phyloP scores from a whole-genome alignment of 441 rosid genomes.

The Adansonia madagascariensis region DNA sequence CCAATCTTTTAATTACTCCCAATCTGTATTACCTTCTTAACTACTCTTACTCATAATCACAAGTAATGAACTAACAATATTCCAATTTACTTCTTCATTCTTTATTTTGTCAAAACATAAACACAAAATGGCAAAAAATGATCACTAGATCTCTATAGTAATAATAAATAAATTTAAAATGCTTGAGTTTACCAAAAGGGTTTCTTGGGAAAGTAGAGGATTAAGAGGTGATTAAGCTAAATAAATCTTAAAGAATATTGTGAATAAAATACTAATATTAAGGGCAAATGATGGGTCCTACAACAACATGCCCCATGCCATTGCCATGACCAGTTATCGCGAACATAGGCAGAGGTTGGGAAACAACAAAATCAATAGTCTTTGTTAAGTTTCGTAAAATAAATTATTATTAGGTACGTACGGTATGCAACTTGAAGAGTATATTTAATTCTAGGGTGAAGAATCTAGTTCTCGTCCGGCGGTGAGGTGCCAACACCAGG shows the following conservation, averaged over 20 bases:
- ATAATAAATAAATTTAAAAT: not conserved
- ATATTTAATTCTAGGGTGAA: not conserved
- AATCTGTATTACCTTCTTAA: not conserved
- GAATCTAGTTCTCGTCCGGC: not conserved
- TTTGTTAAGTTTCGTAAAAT: not conserved
- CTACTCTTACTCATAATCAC: not conserved
- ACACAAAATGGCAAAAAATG: not conserved
- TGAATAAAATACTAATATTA: not conserved
- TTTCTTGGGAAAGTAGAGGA: not conserved
- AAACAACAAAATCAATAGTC: not conserved
- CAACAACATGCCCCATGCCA: not conserved
- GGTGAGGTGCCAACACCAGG: not conserved
- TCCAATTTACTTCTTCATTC: not conserved
- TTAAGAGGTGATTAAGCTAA: not conserved
- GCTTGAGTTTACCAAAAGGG: not conserved
- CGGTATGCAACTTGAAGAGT: not conserved
- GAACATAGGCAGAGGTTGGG: conserved; percentile 22
- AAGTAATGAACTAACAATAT: not conserved
- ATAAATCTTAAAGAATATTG: not conserved
- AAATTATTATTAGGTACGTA: not conserved
- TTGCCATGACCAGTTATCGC: too few species aligned
- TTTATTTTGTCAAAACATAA: not conserved
- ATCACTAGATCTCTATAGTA: not conserved
- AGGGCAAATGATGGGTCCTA: not conserved
- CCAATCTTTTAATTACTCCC: not conserved